Evolutionary conservation across 345 rosid genomes (phyloP), one percentile per base, ranked within the genome.

Genomic region (Bretschneidera sinensis): DNA sequence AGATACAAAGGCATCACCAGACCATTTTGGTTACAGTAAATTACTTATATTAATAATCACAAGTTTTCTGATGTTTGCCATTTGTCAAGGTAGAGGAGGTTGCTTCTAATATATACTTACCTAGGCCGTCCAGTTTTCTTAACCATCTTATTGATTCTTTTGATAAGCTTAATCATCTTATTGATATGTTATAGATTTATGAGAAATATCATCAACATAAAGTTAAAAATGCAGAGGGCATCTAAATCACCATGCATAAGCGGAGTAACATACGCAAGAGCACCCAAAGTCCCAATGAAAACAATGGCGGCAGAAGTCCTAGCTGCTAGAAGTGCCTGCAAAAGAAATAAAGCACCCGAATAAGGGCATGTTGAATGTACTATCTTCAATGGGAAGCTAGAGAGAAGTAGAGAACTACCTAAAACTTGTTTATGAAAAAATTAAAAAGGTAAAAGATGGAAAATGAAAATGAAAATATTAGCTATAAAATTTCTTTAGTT

Each of bases 281-380:
- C 98, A 55, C 98, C 96, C 75, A 85, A 92, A 56, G 98, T 92
- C 68, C 97, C 98, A 1, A 72, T 64, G 53, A 92, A 92, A 58
- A 87, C 85, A 19, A 74, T 73, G 28, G 70, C 90, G 68, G 90
- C 90, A 66, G 96, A 85, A 75, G 89, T 92, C 81, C 98, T 87
- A 62, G 97, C 96, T 56, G 98, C 97, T 78, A 92, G 76, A 61
- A 92, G 94, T 43, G 98, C 98, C 97, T 92, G 88, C 78, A 51
- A n/a, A 69, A 55, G 24, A 22, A 54, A 63, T 47, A 59, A 54
- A 69, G 64, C 63, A 61, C 17, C 56, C 24, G 28, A 35, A 13
- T 57, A 39, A 68, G 45, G 31, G 14, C 17, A 28, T 24, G 34
- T 17, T 58, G 48, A 28, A 47, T 48, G 52, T 54, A 43, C 56